A percentile compares a stretch with the other conserved stretches of the same genome.
Evolutionary conservation across 179 eudicot genomes (phyloP).

Genomic region (Heliamphora pulchella): DNA sequence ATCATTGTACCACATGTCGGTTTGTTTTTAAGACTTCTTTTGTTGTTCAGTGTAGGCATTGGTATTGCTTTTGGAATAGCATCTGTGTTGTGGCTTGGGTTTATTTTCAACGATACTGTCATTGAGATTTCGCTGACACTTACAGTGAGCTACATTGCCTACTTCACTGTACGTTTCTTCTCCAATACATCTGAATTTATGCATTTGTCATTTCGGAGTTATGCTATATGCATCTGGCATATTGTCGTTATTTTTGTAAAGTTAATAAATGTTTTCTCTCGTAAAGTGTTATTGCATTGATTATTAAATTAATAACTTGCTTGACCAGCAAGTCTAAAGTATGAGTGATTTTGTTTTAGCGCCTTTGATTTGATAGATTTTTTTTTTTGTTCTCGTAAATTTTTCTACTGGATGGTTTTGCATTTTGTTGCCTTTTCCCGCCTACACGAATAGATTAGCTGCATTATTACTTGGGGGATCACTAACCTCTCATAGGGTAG

Average conservation of each 20-base stretch:
- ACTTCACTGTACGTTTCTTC: constrained; percentile 63
- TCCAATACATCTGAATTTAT: constrained; percentile 6
- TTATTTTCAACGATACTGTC: constrained; percentile 83
- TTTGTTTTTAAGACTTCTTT: constrained; percentile 13
- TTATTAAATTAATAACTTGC: not conserved
- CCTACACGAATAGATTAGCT: not conserved
- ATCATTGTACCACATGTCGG: not conserved
- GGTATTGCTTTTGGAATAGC: constrained; percentile 86
- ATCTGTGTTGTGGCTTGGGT: constrained; percentile 91
- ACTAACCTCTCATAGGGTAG: not conserved
- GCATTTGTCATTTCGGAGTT: not conserved
- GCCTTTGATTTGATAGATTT: not conserved
- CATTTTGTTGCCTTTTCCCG: not conserved
- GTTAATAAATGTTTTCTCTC: not conserved
- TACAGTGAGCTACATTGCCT: constrained; percentile 92
- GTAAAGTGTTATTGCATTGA: not conserved
- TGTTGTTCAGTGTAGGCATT: constrained; percentile 63
- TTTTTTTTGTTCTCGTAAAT: not conserved
- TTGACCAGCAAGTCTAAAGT: not conserved
- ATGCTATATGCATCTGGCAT: not conserved
- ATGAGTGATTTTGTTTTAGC: not conserved
- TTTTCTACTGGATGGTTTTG: not conserved
- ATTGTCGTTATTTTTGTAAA: not conserved
- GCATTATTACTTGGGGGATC: not conserved
- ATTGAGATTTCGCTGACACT: constrained; percentile 87